phyloP scores from a whole-genome alignment of 1,284 basidiomycete genomes.

The Omphalotus olearius region DNA sequence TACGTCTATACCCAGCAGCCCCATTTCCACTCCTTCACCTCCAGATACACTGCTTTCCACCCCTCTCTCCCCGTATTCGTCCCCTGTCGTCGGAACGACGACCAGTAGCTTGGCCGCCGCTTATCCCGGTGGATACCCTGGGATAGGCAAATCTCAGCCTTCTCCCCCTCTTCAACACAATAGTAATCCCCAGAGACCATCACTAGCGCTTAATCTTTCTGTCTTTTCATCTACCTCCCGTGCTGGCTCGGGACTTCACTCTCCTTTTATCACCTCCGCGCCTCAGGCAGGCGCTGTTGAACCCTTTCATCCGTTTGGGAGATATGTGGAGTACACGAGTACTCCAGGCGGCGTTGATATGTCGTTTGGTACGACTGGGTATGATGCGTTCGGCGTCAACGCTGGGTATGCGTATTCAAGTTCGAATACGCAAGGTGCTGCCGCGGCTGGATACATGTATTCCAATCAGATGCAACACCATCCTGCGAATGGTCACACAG shows the following conservation, averaged over 20 bases:
- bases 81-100: constrained; percentile 18
- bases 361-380: constrained; percentile 5
- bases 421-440: neutral
- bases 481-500: neutral
- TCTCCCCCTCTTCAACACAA: constrained; percentile 2
- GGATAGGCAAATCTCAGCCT: neutral
- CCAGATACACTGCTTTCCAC: constrained; percentile 50
- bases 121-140: constrained; percentile 14
- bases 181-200: constrained; percentile 1
- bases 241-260: constrained; percentile 17
- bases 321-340: constrained; percentile 7
- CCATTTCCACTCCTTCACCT: constrained; percentile 22
- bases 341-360: constrained; percentile 9
- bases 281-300: constrained; percentile 24
- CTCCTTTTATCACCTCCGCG: constrained; percentile 31
- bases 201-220: constrained; percentile 5
- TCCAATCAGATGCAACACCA: neutral
- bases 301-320: neutral
- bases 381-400: too few relatives aligned
- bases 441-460: neutral
- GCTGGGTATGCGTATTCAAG: too few relatives aligned
- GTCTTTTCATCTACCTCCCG: constrained; percentile 9
- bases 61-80: constrained; percentile 37
- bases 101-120: constrained; percentile 13
- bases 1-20: constrained; percentile 17